phyloP scores from a whole-genome alignment of 148 eudicot species.

The Suaeda aralocaspica region DNA sequence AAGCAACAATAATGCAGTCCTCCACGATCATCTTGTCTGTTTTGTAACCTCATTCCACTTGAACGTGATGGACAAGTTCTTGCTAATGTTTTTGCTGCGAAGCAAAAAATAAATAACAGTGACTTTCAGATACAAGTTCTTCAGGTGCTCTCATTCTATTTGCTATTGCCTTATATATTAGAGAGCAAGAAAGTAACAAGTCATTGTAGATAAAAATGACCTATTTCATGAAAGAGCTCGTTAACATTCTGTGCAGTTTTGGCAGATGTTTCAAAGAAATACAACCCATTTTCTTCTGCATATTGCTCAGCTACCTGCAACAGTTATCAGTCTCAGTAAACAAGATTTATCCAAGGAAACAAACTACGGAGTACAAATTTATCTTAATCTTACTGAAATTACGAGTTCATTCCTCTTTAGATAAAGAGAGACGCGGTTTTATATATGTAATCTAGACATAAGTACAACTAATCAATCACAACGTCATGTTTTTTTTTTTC shows the following conservation, averaged over 20 bases:
- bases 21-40: constrained; percentile 30
- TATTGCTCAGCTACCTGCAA: constrained; percentile 62
- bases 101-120: not conserved
- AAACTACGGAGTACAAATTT: too few species aligned
- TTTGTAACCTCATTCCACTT: constrained; percentile 51
- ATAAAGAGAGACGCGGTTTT: not conserved
- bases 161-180: too few species aligned
- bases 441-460: not conserved
- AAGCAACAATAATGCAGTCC: constrained; percentile 53
- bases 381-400: constrained; percentile 18
- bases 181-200: not conserved
- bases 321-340: not conserved
- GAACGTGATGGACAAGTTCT: constrained; percentile 38
- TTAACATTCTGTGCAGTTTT: constrained; percentile 68
- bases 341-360: not conserved
- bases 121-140: not conserved
- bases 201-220: constrained; percentile 4
- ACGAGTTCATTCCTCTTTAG: constrained; percentile 1
- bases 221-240: constrained; percentile 61
- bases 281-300: constrained; percentile 59
- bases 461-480: not conserved
- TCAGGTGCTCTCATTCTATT: not conserved
- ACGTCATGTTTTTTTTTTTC: not conserved
- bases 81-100: constrained; percentile 54
- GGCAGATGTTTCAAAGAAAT: constrained; percentile 65